Base-by-base conservation (phyloP, 2,329 filamentous ascomycete genomes). In the Intubia oerlemansii region DNA sequence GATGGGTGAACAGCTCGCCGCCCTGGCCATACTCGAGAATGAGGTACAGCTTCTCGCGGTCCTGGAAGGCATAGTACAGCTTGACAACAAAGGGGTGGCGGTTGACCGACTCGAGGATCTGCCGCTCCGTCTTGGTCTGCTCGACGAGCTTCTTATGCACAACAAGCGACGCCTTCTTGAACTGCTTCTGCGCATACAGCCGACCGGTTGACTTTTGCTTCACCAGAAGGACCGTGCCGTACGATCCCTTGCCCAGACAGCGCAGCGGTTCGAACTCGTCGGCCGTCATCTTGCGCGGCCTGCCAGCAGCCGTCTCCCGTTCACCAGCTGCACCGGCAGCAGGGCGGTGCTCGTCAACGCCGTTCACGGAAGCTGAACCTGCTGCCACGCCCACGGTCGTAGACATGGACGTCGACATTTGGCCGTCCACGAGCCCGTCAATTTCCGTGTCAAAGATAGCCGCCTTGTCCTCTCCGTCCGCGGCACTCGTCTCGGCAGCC, bases 21-120 rank as follows among this genome's bases (percentile, higher is more conserved):
- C 90, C 90, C 49, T 92, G 80, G 5, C 88, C 88, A 49, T 98
- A 98, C 53, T 98, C 85, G 15, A 98, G 67, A 39, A 98, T 95
- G 25, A 98, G 60, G 47, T 98, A 98, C 19, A 98, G 68, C 54
- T 92, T 93, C 57, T 93, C 84, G 40, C 82, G 81, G 45, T 98
- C 88, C 52, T 98, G 88, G 51, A 98, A 98, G 14, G 88, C 88
- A 44, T 98, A 98, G 53, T 79, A 98, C 12, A 98, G 65, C 53
- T 95, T 95, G 38, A 98, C 88, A 27, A 98, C 84, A 47, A 98
- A 98, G 0, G 88, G 85, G 49, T 98, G 88, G 19, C 84, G 68
- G 51, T 90, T 95, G 49, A 98, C 80, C 34, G 79, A 90, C 55
- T 98, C 88, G 29, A 98, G 62, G 31, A 98, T 92, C 42, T 75